Evolutionary conservation across 768 basidiomycete species (phyloP).

Genomic region (Boletus fagicola): DNA sequence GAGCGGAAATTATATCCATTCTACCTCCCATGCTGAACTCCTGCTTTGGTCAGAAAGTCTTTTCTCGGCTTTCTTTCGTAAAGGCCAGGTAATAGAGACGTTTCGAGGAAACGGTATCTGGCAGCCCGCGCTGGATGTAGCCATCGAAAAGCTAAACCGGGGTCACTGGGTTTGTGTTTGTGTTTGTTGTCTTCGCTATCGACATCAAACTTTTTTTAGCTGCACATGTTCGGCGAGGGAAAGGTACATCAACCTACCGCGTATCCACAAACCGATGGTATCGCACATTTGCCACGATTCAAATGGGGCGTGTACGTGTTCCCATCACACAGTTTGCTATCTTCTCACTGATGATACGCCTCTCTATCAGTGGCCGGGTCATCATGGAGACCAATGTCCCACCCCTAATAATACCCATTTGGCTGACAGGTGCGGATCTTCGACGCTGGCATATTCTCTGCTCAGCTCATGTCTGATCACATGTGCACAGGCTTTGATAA

Average conservation of each 20-base stretch:
- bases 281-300: slow-evolving; percentile 64
- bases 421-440: slow-evolving; percentile 67
- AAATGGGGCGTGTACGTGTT: slow-evolving; percentile 92
- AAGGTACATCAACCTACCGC: slow-evolving; percentile 74
- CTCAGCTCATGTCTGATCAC: not conserved
- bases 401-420: slow-evolving; percentile 88
- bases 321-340: not conserved
- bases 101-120: slow-evolving; percentile 87
- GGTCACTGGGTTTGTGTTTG: slow-evolving; percentile 76
- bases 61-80: slow-evolving; percentile 80
- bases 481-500: slow-evolving; percentile 65
- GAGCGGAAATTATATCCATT: not conserved
- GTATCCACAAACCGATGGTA: slow-evolving; percentile 44
- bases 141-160: slow-evolving; percentile 73
- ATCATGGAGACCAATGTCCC: slow-evolving; percentile 64
- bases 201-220: slow-evolving; percentile 41
- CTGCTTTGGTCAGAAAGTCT: slow-evolving; percentile 50
- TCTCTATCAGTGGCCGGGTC: slow-evolving; percentile 65
- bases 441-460: not conserved
- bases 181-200: not conserved
- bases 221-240: slow-evolving; percentile 90
- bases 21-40: slow-evolving; percentile 13
- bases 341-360: slow-evolving; percentile 4
- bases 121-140: slow-evolving; percentile 82
- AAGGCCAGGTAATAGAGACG: slow-evolving; percentile 91